phyloP scores from a whole-genome alignment of 2,329 filamentous ascomycete genomes.

The Trichoderma sp. region DNA sequence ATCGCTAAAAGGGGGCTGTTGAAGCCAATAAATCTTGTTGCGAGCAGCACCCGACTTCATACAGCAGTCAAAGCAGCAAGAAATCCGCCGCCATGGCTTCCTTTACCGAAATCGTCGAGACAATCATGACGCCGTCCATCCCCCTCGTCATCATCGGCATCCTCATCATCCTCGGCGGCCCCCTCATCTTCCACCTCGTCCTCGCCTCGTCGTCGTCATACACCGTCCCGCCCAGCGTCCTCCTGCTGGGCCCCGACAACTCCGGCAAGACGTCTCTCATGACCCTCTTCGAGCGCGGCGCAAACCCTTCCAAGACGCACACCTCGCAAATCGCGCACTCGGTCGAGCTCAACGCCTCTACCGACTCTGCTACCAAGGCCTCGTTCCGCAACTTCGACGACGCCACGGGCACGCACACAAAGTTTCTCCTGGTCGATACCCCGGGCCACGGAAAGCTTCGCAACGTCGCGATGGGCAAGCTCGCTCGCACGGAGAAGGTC shows the following conservation, averaged over 20 bases:
- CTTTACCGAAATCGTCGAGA: constrained; percentile 49
- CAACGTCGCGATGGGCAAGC: constrained; percentile 60
- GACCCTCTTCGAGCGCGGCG: constrained; percentile 68
- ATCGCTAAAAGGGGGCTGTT: background rate
- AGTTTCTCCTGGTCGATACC: constrained; percentile 81
- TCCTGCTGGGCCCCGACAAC: constrained; percentile 79
- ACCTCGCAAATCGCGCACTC: constrained; percentile 54
- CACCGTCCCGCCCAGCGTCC: constrained; percentile 70
- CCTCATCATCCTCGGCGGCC: constrained; percentile 70
- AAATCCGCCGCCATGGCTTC: constrained; percentile 39
- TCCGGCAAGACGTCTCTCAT: constrained; percentile 86
- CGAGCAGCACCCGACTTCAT: background rate
- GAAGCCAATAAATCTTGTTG: background rate
- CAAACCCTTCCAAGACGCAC: constrained; percentile 50
- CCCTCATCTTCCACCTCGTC: constrained; percentile 74
- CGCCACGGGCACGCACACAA: constrained; percentile 58
- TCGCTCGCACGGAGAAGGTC: constrained; percentile 52
- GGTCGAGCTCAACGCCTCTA: constrained; percentile 58
- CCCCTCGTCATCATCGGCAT: constrained; percentile 68
- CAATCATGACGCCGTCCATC: constrained; percentile 60
- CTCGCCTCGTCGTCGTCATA: constrained; percentile 69
- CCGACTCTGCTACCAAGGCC: constrained; percentile 45
- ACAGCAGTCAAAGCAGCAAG: background rate
- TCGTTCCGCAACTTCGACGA: constrained; percentile 60
- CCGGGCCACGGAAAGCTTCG: constrained; percentile 96